Evolutionary conservation across 2,329 filamentous ascomycete genomes (phyloP), one percentile per base, ranked within the genome.

Genomic region (Curvularia lunata): DNA sequence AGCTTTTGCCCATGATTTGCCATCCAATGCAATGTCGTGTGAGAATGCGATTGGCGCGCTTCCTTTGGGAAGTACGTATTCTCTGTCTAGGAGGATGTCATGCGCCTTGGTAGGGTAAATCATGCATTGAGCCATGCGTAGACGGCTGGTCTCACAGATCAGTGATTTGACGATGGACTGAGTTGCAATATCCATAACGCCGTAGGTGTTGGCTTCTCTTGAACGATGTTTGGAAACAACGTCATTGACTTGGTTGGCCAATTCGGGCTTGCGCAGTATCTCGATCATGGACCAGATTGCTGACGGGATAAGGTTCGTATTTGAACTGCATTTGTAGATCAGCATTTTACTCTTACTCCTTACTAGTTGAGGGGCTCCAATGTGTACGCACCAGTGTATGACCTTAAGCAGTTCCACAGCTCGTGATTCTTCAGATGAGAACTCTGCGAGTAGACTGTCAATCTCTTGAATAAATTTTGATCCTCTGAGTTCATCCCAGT

Each of bases 211-310:
- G 4, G 52, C 37, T 16, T 53, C 53, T 12, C 64, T 28, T 2
- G 65, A 52, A 19, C 54, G 54, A 8, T 65, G 48, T 30, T 56
- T 52, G 16, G 23, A 47, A 16, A 70, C 54, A 8, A 59, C 48
- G 3, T 52, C 41, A 4, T 55, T 59, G 19, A 75, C 27, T 6
- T 61, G 52, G 8, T 66, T 62, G 18, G 40, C 47, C 1, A 74
- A 54, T 7, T 63, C 46, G 2, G 66, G 61, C 18, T 69, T 62
- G 8, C 66, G 67, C 2, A 68, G 34, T 16, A 59, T 47, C 48
- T 75, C 73, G 5, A 74, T 38, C 1, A 67, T 52, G 5, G 54
- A 59, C 73, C 73, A 75, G 23, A 73, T 68, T 6, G 63, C 56
- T 8, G 58, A 61, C 1, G 70, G 61, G 4, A 67, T 45, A 3